These are phyloP conservation scores for Termitomyces sp. DNA, from an alignment of 768 basidiomycete species.

Conservation along the genomic window DNA sequence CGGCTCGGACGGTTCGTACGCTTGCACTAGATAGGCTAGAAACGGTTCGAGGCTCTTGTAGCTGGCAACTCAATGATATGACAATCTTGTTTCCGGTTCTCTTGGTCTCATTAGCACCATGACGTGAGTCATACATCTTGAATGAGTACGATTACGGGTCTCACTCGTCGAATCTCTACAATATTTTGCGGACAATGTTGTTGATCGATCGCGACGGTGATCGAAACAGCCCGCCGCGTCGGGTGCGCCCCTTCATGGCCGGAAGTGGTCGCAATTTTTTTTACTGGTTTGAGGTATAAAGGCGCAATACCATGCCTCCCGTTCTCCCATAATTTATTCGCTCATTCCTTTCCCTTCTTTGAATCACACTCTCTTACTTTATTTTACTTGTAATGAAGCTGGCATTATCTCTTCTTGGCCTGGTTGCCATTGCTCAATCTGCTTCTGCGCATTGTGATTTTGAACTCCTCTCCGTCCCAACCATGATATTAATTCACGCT, in stretches of 20 bases:
- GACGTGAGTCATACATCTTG: neutral
- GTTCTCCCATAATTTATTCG: neutral
- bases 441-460: slow-evolving; percentile 13
- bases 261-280: neutral
- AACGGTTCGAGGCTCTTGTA: neutral
- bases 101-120: neutral
- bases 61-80: too few relatives aligned
- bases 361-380: slow-evolving; percentile 1
- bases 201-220: neutral
- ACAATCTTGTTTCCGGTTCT: neutral
- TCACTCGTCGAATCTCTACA: neutral
- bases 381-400: slow-evolving; percentile 18
- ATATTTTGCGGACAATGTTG: neutral
- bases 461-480: too few relatives aligned
- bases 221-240: neutral
- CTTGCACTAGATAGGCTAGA: neutral
- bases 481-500: neutral
- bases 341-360: neutral
- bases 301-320: neutral
- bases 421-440: slow-evolving; percentile 14
- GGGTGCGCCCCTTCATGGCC: neutral
- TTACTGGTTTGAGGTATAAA: neutral
- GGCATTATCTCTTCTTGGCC: slow-evolving; percentile 10
- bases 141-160: neutral
- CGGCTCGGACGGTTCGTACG: neutral